A percentile compares a stretch with the other conserved stretches of the same genome.
phyloP scores from a whole-genome alignment of 140 eudicot species.

The Ambrosia hybrid region DNA sequence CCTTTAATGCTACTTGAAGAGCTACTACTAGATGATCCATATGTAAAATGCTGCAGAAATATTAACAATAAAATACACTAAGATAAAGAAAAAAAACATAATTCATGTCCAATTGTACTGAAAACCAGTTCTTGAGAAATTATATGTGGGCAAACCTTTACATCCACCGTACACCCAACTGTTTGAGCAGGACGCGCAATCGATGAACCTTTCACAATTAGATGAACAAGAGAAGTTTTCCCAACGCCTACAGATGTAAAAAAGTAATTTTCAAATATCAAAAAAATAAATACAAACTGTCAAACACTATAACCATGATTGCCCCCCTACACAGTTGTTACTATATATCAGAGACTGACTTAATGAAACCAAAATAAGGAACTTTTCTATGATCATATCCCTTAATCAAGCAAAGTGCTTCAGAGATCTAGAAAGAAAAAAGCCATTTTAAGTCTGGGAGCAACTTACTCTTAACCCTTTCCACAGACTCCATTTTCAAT shows the following conservation, averaged over 20 bases:
- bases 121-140: neutral
- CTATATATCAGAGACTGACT: too few species aligned
- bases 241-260: slow-evolving; percentile 63
- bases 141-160: slow-evolving; percentile 47
- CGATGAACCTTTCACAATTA: slow-evolving; percentile 71
- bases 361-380: too few species aligned
- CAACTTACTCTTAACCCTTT: too few species aligned
- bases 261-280: neutral
- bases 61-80: neutral
- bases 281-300: neutral
- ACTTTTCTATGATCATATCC: too few species aligned
- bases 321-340: neutral
- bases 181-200: slow-evolving; percentile 65
- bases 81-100: neutral
- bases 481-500: too few species aligned
- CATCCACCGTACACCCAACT: slow-evolving; percentile 69
- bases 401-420: too few species aligned
- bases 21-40: slow-evolving; percentile 68
- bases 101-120: neutral
- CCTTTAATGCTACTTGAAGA: slow-evolving; percentile 65
- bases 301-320: neutral
- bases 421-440: too few species aligned
- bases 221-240: slow-evolving; percentile 82
- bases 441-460: too few species aligned
- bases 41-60: slow-evolving; percentile 60